These are phyloP conservation scores for Melaleuca quinquenervia DNA, from an alignment of 345 rosid species.

Conservation along the genomic window DNA sequence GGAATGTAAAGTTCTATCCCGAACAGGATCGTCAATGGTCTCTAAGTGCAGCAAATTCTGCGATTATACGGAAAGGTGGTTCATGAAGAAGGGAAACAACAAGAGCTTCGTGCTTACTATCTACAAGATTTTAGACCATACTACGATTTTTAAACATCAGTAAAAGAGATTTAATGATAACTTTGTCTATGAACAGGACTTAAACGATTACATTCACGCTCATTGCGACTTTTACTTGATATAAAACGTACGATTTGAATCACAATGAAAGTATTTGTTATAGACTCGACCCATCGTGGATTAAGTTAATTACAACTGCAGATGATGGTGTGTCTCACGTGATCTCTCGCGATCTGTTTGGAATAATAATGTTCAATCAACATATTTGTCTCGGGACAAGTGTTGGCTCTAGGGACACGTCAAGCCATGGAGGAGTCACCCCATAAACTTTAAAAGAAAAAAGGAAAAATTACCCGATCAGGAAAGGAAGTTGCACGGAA, in stretches of 20 bases:
- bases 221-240: not conserved
- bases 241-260: not conserved
- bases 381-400: not conserved
- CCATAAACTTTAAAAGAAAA: not conserved
- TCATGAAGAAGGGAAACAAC: not conserved
- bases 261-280: not conserved
- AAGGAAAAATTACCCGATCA: not conserved
- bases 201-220: not conserved
- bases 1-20: not conserved
- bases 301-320: not conserved
- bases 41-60: not conserved
- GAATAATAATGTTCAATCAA: not conserved
- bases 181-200: not conserved
- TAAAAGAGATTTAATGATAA: not conserved
- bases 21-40: not conserved
- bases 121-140: not conserved
- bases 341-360: not conserved
- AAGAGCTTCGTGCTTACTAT: not conserved
- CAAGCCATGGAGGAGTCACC: not conserved
- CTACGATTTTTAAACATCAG: not conserved
- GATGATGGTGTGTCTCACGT: not conserved
- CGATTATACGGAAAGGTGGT: not conserved
- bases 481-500: slow-evolving; percentile 11
- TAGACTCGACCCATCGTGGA: not conserved
- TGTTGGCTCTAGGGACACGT: not conserved